Evolutionary conservation across 2,329 filamentous ascomycete genomes (phyloP).

Genomic region (Neonectria faginata): DNA sequence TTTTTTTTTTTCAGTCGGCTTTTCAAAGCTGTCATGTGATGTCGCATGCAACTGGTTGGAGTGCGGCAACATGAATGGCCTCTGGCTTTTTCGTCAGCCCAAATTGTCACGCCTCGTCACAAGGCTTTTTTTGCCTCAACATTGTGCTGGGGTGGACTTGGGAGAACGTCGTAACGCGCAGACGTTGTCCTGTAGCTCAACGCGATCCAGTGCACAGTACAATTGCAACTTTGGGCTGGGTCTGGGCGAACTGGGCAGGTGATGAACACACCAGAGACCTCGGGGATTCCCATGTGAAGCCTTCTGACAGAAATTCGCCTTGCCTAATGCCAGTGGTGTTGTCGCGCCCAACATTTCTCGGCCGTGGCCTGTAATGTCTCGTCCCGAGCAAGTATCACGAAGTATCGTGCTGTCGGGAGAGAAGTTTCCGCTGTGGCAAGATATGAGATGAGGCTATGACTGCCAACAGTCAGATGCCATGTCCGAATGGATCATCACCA

Average conservation of each 20-base stretch:
- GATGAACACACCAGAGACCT: background rate
- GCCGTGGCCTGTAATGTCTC: slow-evolving; percentile 13
- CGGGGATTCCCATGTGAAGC: slow-evolving; percentile 26
- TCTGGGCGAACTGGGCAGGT: slow-evolving; percentile 16
- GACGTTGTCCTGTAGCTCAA: background rate
- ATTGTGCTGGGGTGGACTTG: background rate
- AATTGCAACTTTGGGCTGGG: background rate
- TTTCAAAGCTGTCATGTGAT: background rate
- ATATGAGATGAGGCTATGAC: slow-evolving; percentile 7
- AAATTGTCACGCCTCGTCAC: background rate
- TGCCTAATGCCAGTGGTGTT: slow-evolving; percentile 1
- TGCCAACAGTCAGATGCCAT: slow-evolving; percentile 24
- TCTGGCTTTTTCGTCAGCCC: background rate
- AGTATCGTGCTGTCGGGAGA: slow-evolving; percentile 15
- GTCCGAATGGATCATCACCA: slow-evolving; percentile 1
- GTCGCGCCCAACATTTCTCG: slow-evolving; percentile 11
- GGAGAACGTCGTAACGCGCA: background rate
- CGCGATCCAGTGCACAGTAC: background rate
- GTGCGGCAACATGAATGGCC: background rate
- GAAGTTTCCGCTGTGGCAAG: slow-evolving; percentile 11
- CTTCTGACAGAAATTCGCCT: background rate
- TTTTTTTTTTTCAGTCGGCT: background rate
- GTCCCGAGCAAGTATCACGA: slow-evolving; percentile 1
- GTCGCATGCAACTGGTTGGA: background rate
- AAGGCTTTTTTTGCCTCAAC: background rate